phyloP scores from a whole-genome alignment of 129 eudicot genomes.

The Arctium minus region DNA sequence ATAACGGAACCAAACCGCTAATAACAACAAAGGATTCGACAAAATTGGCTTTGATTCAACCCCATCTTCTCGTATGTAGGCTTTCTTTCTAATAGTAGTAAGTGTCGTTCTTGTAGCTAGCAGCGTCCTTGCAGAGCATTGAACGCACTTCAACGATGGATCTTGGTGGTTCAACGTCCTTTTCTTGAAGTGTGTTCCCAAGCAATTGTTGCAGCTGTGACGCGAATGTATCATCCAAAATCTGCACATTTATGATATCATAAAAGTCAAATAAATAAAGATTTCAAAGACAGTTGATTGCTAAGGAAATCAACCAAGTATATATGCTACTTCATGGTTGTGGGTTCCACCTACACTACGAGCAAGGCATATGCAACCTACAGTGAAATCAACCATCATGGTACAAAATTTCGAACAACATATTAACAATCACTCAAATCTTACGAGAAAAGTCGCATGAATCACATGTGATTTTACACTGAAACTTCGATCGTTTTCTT shows the following conservation, averaged over 20 bases:
- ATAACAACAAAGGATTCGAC: not conserved
- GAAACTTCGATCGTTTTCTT: too few relatives aligned
- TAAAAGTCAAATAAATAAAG: not conserved
- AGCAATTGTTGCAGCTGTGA: slow-evolving; percentile 75
- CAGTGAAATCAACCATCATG: not conserved
- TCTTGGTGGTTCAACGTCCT: slow-evolving; percentile 71
- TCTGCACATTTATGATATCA: slow-evolving; percentile 28
- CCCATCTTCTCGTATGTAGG: slow-evolving; percentile 29
- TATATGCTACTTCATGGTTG: not conserved
- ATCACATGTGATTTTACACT: too few relatives aligned
- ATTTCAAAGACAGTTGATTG: not conserved
- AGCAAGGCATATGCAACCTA: not conserved
- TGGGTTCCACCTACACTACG: not conserved
- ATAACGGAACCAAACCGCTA: not conserved
- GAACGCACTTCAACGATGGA: slow-evolving; percentile 68
- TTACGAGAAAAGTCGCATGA: not conserved
- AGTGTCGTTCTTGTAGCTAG: slow-evolving; percentile 47
- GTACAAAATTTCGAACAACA: not conserved
- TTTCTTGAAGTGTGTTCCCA: slow-evolving; percentile 68
- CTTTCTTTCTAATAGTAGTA: slow-evolving; percentile 43
- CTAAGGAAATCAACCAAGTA: not conserved
- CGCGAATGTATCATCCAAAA: slow-evolving; percentile 73
- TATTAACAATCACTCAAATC: not conserved
- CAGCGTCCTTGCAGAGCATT: slow-evolving; percentile 67
- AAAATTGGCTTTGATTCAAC: slow-evolving; percentile 13